Conservation (phyloP, 768 basidiomycete species). For the Lactarius deliciosus region DNA sequence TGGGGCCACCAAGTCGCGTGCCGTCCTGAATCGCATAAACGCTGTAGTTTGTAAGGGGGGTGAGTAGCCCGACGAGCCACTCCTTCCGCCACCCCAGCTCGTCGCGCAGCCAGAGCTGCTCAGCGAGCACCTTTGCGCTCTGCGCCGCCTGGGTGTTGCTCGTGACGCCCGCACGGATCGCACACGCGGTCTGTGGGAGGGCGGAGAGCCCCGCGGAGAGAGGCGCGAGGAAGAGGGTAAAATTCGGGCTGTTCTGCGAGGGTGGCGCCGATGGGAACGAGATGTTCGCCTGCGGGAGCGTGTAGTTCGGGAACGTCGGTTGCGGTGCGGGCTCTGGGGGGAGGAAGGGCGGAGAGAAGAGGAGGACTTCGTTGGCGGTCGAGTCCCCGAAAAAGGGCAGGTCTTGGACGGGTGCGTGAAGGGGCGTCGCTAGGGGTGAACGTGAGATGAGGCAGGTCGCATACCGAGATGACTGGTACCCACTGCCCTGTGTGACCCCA, state of each 20-base stretch:
- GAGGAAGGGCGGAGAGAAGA: constrained; percentile 64
- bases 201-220: constrained; percentile 44
- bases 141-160: constrained; percentile 31
- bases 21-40: constrained; percentile 60
- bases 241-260: constrained; percentile 42
- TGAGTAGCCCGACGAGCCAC: constrained; percentile 61
- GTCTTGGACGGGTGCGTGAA: constrained; percentile 45
- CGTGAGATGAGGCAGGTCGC: not conserved
- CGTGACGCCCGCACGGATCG: constrained; percentile 39
- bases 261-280: constrained; percentile 45
- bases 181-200: constrained; percentile 59
- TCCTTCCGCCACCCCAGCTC: constrained; percentile 63
- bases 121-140: constrained; percentile 38
- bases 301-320: constrained; percentile 74
- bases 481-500: constrained; percentile 45
- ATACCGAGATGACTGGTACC: not conserved
- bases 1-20: constrained; percentile 61
- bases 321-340: constrained; percentile 33
- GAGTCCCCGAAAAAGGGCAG: constrained; percentile 71
- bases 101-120: constrained; percentile 58
- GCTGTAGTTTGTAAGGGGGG: constrained; percentile 74
- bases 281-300: constrained; percentile 58
- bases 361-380: constrained; percentile 65
- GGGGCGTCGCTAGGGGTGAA: constrained; percentile 31
- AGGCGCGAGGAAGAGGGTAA: constrained; percentile 55